Evolutionary conservation across 768 basidiomycete species (phyloP), one percentile per base, ranked within the genome.

Genomic region (Auricularia auricula-judae): DNA sequence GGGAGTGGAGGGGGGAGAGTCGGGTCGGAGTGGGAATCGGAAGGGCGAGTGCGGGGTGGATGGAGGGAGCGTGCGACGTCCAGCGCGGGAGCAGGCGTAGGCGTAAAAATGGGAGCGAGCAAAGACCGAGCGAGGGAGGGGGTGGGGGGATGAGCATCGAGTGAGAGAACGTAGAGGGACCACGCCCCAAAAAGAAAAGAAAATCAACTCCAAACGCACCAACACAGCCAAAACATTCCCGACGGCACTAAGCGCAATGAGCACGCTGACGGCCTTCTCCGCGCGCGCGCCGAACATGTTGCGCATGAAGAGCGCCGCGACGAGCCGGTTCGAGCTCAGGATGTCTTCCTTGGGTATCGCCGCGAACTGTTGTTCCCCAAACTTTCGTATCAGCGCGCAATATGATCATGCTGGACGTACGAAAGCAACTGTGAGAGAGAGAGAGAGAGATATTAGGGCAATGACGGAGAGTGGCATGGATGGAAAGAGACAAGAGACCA

Each of bases 251-350:
- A 85, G 72, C 10, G 84, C 84, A 44, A 86, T 78, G 58, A 85
- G 47, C 47, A 82, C 1, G 80, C 82, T 1, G 81, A 79, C n/a
- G 85, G 70, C 3, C 82, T 83, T 67, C 77, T 79, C 84, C 4
- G 75, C 65, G 0, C 69, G 67, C 8, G 11, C 10, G 10, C 47
- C 84, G 62, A 86, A 86, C 11, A 86, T 84, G 21, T 83, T 82
- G 63, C 74, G 69, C 70, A 86, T 86, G 70, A 85, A 86, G 43
- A 86, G 70, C 0, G 82, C 76, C 2, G 85, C 85, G 23, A 86
- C 83, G 0, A 82, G 84, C 4, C 81, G 80, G 0, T 81, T 82
- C 0, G 78, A 76, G 8, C 76, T 72, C 36, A 76, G 63, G 39
- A 86, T 84, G 65, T 84, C 76, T 3, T 77, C 71, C 69, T 82